phyloP scores from a whole-genome alignment of 2,329 filamentous ascomycete genomes.

The Scorias spongiosa region DNA sequence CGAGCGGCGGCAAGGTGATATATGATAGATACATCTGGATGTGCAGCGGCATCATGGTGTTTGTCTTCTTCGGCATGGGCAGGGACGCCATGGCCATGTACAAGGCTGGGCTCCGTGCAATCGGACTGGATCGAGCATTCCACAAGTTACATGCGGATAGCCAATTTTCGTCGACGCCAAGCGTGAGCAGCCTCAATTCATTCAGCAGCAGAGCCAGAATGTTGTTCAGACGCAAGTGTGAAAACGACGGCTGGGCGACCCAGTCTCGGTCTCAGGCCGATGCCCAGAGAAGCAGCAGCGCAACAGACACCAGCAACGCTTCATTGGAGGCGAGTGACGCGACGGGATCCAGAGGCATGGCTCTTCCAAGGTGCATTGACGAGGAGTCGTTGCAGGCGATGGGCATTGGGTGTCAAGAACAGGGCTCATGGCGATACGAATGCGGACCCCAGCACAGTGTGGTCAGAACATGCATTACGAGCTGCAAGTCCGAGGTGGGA shows the following conservation, averaged over 20 bases:
- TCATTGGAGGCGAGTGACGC: background rate
- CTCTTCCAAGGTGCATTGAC: too few species aligned
- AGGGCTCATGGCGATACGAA: too few species aligned
- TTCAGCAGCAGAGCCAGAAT: slow-evolving; percentile 15
- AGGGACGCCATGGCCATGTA: slow-evolving; percentile 44
- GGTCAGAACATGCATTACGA: background rate
- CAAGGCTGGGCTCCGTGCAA: slow-evolving; percentile 25
- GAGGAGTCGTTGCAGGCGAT: too few species aligned
- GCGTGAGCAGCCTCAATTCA: slow-evolving; percentile 7
- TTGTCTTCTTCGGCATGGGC: slow-evolving; percentile 51
- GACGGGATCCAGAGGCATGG: too few species aligned
- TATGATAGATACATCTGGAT: slow-evolving; percentile 46
- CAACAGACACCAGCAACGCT: background rate
- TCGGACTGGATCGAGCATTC: slow-evolving; percentile 24
- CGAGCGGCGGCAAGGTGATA: slow-evolving; percentile 28
- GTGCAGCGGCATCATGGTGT: slow-evolving; percentile 38
- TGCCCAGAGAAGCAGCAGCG: background rate
- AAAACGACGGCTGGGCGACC: background rate
- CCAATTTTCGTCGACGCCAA: background rate
- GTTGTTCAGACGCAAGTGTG: slow-evolving; percentile 8
- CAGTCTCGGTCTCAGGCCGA: background rate
- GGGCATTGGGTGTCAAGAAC: too few species aligned
- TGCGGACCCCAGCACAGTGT: background rate
- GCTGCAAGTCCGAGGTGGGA: background rate
- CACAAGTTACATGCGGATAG: slow-evolving; percentile 4